These are phyloP conservation scores for Diaporthe nobilis DNA, from an alignment of 2,329 filamentous ascomycete species.

Conservation along the genomic window DNA sequence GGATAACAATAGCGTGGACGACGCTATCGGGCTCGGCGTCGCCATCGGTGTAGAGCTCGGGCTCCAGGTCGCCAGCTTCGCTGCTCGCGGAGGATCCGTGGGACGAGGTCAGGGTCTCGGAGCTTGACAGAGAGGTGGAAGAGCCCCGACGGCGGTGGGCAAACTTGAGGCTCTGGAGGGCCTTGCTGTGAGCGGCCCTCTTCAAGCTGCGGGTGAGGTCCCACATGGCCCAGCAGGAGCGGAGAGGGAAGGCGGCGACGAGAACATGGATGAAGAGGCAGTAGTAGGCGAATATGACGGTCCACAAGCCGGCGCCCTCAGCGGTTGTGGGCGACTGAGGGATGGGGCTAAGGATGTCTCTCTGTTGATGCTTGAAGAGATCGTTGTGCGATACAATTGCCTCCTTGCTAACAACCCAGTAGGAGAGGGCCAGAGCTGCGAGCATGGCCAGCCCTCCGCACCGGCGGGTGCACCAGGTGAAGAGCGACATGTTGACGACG, in stretches of 20 bases:
- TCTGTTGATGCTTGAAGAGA: slow-evolving; percentile 59
- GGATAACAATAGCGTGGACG: slow-evolving; percentile 77
- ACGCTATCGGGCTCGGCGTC: slow-evolving; percentile 61
- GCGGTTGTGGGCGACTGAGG: slow-evolving; percentile 51
- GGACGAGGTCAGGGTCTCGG: slow-evolving; percentile 66
- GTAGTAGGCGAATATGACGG: slow-evolving; percentile 73
- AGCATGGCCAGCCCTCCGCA: slow-evolving; percentile 70
- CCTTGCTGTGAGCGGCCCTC: slow-evolving; percentile 60
- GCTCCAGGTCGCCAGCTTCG: slow-evolving; percentile 66
- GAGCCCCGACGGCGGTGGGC: slow-evolving; percentile 65
- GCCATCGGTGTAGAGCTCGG: slow-evolving; percentile 61
- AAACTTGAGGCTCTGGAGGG: slow-evolving; percentile 63
- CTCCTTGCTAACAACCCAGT: slow-evolving; percentile 69
- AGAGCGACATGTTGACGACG: slow-evolving; percentile 62
- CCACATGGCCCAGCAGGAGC: slow-evolving; percentile 73
- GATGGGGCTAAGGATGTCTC: slow-evolving; percentile 55
- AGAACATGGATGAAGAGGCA: slow-evolving; percentile 75
- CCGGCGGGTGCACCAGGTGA: slow-evolving; percentile 68
- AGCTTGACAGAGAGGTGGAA: slow-evolving; percentile 68
- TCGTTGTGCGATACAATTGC: slow-evolving; percentile 55
- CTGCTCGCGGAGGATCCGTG: slow-evolving; percentile 63
- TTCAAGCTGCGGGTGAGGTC: slow-evolving; percentile 67
- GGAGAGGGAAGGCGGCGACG: slow-evolving; percentile 73
- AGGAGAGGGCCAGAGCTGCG: slow-evolving; percentile 62
- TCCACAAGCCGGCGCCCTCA: slow-evolving; percentile 64